Base-by-base conservation (phyloP, 1,284 basidiomycete species). In the Microbotryum scabiosae region DNA sequence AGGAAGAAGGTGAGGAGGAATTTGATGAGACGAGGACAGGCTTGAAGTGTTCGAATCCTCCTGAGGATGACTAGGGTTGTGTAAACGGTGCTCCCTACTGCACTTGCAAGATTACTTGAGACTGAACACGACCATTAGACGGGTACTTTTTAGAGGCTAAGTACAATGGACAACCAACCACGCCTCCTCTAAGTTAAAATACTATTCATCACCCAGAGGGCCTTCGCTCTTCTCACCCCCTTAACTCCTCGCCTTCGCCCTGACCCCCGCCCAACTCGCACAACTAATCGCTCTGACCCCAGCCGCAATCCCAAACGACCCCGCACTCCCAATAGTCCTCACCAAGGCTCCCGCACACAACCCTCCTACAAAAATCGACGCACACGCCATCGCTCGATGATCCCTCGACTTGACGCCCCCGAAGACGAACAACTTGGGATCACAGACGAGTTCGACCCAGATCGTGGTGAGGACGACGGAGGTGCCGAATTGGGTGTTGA, bases 391-490 rank as follows among this genome's bases (percentile, higher is more conserved):
- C 55, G 84, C 69, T 68, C 85, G 84, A 74, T 88, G 84, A 72
- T 91, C 88, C 44, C 88, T 83, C 2, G 84, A 79, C 32, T 75
- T 76, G 62, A 86, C 79, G 45, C 56, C 63, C 25, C 64, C 62
- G 59, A 79, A 76, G 43, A 78, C 74, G 84, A 76, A 86, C 10
- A 91, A 79, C 51, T 82, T 77, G 0, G 88, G 87, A 73, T 90
- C 87, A 54, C 84, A 84, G 78, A 87, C 80, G 57, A 91, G 82
- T 74, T 91, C 87, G 60, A 88, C 87, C 88, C 88, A 91, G 23
- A 88, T 83, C 9, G 87, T 88, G 7, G 86, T 89, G 23, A 88
- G 78, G n/a, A 74, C 70, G 48, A 71, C 69, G 5, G 23, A 30
- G 1, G 14, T 21, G 3, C 43, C 55, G n/a, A 28, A 61, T 53